Conservation (phyloP, 805 yeast species). For the Yamadazyma tumulicola region DNA sequence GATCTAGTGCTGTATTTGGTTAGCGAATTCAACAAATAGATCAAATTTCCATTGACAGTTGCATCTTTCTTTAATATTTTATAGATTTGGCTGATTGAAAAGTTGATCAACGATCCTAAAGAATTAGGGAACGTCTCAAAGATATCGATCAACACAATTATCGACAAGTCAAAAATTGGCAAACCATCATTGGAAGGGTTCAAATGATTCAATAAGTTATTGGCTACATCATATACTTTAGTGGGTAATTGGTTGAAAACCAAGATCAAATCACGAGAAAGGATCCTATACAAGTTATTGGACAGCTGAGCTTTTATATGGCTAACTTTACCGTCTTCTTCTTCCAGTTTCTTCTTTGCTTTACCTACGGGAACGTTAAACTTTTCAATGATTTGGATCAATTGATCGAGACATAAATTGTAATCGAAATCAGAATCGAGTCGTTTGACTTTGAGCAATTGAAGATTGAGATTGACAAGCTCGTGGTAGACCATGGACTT, state of each 20-base stretch:
- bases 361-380: conserved; percentile 15
- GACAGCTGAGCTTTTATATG: conserved; percentile 3
- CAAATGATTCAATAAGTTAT: conserved; percentile 28
- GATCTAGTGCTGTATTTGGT: conserved; percentile 32
- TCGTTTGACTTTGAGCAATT: neutral
- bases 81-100: conserved; percentile 32
- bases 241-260: conserved; percentile 29
- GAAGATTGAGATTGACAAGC: conserved; percentile 4
- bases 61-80: conserved; percentile 37
- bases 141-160: conserved; percentile 33
- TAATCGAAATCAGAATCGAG: conserved; percentile 13
- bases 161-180: conserved; percentile 20
- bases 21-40: conserved; percentile 28
- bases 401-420: conserved; percentile 17
- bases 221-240: conserved; percentile 36
- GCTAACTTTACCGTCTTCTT: conserved; percentile 1
- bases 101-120: conserved; percentile 32
- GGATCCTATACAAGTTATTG: conserved; percentile 21
- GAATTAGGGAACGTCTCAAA: conserved; percentile 35
- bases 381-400: conserved; percentile 24
- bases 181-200: conserved; percentile 15
- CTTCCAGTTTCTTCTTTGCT: conserved; percentile 9
- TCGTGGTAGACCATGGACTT: conserved; percentile 1
- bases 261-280: conserved; percentile 25
- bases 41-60: conserved; percentile 20